phyloP scores from a whole-genome alignment of 2,329 filamentous ascomycete genomes.

The Xylaria sp. region DNA sequence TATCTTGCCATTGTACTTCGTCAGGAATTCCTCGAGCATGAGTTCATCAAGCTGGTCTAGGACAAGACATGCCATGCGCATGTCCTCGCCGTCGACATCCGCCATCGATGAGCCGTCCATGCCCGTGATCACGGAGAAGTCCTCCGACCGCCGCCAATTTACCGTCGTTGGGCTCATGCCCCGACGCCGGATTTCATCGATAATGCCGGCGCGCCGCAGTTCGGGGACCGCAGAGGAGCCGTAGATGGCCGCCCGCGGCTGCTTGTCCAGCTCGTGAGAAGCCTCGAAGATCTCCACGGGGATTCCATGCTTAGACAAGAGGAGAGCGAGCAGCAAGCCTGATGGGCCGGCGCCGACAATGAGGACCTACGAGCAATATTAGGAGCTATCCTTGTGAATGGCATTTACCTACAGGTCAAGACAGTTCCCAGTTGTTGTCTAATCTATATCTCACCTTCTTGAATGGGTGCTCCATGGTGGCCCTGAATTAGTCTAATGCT shows the following conservation, averaged over 20 bases:
- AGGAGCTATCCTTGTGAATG: neutral
- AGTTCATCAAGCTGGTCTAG: constrained; percentile 51
- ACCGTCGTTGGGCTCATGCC: constrained; percentile 48
- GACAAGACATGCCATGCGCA: constrained; percentile 48
- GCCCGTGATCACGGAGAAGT: constrained; percentile 45
- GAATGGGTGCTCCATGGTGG: constrained; percentile 37
- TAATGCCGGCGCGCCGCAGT: constrained; percentile 62
- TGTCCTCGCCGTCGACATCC: constrained; percentile 47
- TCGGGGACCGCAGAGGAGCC: constrained; percentile 63
- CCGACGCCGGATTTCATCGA: constrained; percentile 47
- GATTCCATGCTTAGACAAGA: constrained; percentile 59
- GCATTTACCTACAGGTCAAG: too few species aligned
- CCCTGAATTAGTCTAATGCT: neutral
- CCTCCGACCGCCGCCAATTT: constrained; percentile 47
- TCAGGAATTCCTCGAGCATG: constrained; percentile 49
- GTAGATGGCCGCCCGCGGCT: constrained; percentile 68
- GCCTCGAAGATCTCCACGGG: constrained; percentile 61
- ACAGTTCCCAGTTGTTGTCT: neutral
- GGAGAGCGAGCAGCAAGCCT: constrained; percentile 55
- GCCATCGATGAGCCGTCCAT: constrained; percentile 44
- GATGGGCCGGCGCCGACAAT: constrained; percentile 58
- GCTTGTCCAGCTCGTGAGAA: constrained; percentile 58
- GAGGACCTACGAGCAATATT: constrained; percentile 43
- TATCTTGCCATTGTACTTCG: constrained; percentile 44
- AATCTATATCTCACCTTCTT: constrained; percentile 33